Evolutionary conservation across 2,329 filamentous ascomycete genomes (phyloP).

Genomic region (Penicillium sp.): DNA sequence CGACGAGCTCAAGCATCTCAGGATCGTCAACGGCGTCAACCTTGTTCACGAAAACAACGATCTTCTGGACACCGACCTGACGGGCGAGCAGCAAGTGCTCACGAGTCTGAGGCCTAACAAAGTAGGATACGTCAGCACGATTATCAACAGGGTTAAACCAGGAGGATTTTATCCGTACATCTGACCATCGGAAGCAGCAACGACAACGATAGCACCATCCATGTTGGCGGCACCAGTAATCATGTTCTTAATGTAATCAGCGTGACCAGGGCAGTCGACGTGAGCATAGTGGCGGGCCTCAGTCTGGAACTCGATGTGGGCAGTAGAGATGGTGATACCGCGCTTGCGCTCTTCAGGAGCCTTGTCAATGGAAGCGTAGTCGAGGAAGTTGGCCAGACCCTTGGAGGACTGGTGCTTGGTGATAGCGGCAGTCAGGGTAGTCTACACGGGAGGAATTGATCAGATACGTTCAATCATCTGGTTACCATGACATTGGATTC

Average conservation of each 20-base stretch:
- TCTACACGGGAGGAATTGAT: slow-evolving; percentile 59
- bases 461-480: slow-evolving; percentile 5
- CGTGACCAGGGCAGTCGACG: slow-evolving; percentile 99
- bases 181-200: slow-evolving; percentile 96
- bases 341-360: slow-evolving; percentile 99
- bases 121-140: slow-evolving; percentile 13
- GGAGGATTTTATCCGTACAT: slow-evolving; percentile 61
- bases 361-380: slow-evolving; percentile 98
- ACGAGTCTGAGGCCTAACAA: slow-evolving; percentile 84
- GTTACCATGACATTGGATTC: slow-evolving; percentile 22
- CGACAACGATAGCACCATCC: slow-evolving; percentile 98
- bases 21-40: slow-evolving; percentile 95
- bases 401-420: slow-evolving; percentile 97
- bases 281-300: slow-evolving; percentile 96
- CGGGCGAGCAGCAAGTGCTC: slow-evolving; percentile 97
- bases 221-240: slow-evolving; percentile 99
- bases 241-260: slow-evolving; percentile 99
- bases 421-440: slow-evolving; percentile 96
- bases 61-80: slow-evolving; percentile 96
- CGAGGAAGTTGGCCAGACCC: slow-evolving; percentile 90
- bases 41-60: slow-evolving; percentile 99
- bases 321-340: slow-evolving; percentile 98
- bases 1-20: slow-evolving; percentile 99
- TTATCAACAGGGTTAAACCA: neutral
- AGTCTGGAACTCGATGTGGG: slow-evolving; percentile 98